A percentile compares a stretch with the other conserved stretches of the same genome.
Evolutionary conservation across 805 yeast species (phyloP).

Genomic region (Candida railenensis): DNA sequence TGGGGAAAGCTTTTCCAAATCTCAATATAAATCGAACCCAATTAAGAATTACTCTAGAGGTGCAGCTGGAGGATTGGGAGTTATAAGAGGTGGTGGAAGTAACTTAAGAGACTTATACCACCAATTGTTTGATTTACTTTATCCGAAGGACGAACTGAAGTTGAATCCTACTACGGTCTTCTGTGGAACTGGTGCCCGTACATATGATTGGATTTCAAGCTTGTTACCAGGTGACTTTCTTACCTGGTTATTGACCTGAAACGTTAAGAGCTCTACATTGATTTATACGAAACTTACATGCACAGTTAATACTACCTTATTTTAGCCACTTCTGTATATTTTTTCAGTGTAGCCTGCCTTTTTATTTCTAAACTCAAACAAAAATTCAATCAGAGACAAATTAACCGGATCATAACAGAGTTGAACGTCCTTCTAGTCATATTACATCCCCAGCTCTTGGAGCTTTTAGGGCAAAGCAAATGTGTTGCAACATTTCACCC

Average conservation of each 20-base stretch:
- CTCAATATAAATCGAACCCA: conserved; percentile 31
- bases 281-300: too few relatives aligned
- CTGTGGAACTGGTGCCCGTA: conserved; percentile 43
- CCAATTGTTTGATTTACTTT: conserved; percentile 37
- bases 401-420: too few relatives aligned
- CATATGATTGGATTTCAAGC: conserved; percentile 33
- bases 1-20: conserved; percentile 26
- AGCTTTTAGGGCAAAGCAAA: background rate
- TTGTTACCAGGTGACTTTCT: conserved; percentile 31
- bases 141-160: conserved; percentile 12
- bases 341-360: too few relatives aligned
- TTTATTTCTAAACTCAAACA: too few relatives aligned
- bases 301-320: too few relatives aligned
- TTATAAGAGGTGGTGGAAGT: conserved; percentile 25
- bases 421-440: too few relatives aligned
- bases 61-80: background rate
- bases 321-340: too few relatives aligned
- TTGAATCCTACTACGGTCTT: conserved; percentile 31
- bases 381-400: too few relatives aligned
- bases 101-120: conserved; percentile 38
- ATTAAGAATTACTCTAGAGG: conserved; percentile 13
- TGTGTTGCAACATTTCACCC: background rate
- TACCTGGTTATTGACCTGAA: conserved; percentile 19
- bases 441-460: too few relatives aligned
- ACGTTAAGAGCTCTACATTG: too few relatives aligned